A percentile compares a stretch with the other conserved stretches of the same genome.
Conservation (phyloP, 768 basidiomycete species). For the Leccinum disarticulatum region DNA sequence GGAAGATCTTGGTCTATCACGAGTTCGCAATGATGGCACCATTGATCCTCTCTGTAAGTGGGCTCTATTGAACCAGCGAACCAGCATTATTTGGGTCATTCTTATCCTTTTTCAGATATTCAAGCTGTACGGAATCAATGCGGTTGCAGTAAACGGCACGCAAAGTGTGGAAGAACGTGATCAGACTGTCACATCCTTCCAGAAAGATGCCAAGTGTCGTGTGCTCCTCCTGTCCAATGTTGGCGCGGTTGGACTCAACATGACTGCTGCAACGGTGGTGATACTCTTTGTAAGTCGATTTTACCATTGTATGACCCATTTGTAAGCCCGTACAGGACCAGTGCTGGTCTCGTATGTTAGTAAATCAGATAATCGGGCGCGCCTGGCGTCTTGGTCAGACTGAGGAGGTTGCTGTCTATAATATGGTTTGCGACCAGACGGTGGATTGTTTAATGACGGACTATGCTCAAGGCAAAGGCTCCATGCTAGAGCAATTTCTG, state of each 20-base stretch:
- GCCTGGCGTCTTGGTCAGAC: conserved; percentile 15
- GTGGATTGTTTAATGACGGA: conserved; percentile 15
- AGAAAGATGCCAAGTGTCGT: not conserved
- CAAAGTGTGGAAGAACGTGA: conserved; percentile 1
- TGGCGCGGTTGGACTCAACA: conserved; percentile 2
- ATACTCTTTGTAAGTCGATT: conserved; percentile 2
- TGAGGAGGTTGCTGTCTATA: conserved; percentile 9
- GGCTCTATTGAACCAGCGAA: not conserved
- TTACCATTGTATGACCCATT: no score
- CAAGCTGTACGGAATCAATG: not conserved
- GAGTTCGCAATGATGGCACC: conserved; percentile 10
- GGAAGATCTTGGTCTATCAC: conserved; percentile 7
- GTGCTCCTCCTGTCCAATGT: conserved; percentile 6
- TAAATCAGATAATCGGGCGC: conserved; percentile 14
- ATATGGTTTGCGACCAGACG: conserved; percentile 6
- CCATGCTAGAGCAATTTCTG: conserved; percentile 12
- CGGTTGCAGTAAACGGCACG: conserved; percentile 6
- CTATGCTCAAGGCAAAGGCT: conserved; percentile 9
- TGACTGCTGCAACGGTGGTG: conserved; percentile 4
- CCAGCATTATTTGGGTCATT: not conserved
- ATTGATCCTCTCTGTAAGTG: conserved; percentile 7
- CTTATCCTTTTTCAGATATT: conserved; percentile 1
- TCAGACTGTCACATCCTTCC: not conserved
- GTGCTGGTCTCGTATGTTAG: conserved; percentile 15
- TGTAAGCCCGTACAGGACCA: not conserved